phyloP scores from a whole-genome alignment of 2,329 filamentous ascomycete species.

The Aspergillus novoparasiticus region DNA sequence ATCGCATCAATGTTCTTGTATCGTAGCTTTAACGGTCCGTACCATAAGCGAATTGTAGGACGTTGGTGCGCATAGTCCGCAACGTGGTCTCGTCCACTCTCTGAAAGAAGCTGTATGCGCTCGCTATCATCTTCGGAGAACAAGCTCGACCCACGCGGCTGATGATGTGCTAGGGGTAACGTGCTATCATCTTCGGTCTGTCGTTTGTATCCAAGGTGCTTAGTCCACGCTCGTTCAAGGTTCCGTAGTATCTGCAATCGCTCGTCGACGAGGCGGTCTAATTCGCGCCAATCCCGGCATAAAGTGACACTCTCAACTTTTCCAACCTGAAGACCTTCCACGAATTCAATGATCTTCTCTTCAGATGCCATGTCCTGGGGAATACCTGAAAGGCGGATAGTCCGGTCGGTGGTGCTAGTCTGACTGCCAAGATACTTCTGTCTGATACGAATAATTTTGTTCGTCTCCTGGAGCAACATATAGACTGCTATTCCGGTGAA shows the following conservation, averaged over 20 bases:
- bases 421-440: conserved; percentile 93
- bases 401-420: conserved; percentile 93
- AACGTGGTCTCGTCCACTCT: conserved; percentile 43
- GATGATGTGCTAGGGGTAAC: conserved; percentile 54
- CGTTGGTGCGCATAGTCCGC: conserved; percentile 51
- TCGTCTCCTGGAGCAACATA: conserved; percentile 79
- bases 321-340: conserved; percentile 86
- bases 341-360: conserved; percentile 77
- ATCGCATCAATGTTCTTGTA: conserved; percentile 82
- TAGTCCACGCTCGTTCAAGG: conserved; percentile 82
- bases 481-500: conserved; percentile 83
- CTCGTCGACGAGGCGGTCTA: conserved; percentile 74
- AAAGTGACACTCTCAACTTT: conserved; percentile 85
- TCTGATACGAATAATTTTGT: conserved; percentile 78
- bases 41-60: conserved; percentile 75
- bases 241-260: conserved; percentile 67
- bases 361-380: conserved; percentile 78
- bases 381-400: conserved; percentile 87
- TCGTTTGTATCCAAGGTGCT: conserved; percentile 64
- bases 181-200: conserved; percentile 47
- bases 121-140: conserved; percentile 55
- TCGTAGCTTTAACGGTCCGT: conserved; percentile 73
- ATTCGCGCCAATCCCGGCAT: conserved; percentile 80
- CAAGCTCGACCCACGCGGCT: conserved; percentile 40
- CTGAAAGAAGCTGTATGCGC: conserved; percentile 60